These are phyloP conservation scores for Geosiphon pyriformis DNA, from an alignment of 192 early-diverging fungal species.

Conservation along the genomic window DNA sequence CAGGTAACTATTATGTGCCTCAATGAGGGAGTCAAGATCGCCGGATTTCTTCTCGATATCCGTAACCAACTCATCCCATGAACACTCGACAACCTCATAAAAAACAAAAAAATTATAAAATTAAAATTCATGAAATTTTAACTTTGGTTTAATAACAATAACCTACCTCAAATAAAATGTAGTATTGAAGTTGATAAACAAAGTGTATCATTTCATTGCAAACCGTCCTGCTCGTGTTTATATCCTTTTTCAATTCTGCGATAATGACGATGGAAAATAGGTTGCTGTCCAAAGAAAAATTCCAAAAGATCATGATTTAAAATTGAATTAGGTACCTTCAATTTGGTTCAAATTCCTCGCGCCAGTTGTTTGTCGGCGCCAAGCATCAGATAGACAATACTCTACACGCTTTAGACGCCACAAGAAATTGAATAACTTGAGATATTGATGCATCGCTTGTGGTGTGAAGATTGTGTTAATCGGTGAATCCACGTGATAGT, in stretches of 20 bases:
- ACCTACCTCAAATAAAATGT: conserved; percentile 81
- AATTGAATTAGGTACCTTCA: conserved; percentile 28
- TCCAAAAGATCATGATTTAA: not conserved
- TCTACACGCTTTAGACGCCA: conserved; percentile 88
- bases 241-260: conserved; percentile 47
- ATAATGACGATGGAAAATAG: not conserved
- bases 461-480: conserved; percentile 79
- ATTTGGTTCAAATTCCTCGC: conserved; percentile 48
- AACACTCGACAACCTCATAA: conserved; percentile 70
- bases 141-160: not conserved
- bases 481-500: conserved; percentile 78
- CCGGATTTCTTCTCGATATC: conserved; percentile 51
- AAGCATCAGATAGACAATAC: conserved; percentile 62
- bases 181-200: conserved; percentile 89
- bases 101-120: not conserved
- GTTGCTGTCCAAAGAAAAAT: no score
- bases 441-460: conserved; percentile 72
- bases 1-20: conserved; percentile 74
- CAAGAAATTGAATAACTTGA: conserved; percentile 80
- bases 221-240: conserved; percentile 64
- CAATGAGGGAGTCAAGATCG: conserved; percentile 77
- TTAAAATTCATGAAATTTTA: not conserved
- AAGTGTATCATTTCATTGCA: conserved; percentile 92
- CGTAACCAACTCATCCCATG: conserved; percentile 75
- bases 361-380: conserved; percentile 72